phyloP scores from a whole-genome alignment of 805 yeast genomes.

The Ogataea nitratoaversa region DNA sequence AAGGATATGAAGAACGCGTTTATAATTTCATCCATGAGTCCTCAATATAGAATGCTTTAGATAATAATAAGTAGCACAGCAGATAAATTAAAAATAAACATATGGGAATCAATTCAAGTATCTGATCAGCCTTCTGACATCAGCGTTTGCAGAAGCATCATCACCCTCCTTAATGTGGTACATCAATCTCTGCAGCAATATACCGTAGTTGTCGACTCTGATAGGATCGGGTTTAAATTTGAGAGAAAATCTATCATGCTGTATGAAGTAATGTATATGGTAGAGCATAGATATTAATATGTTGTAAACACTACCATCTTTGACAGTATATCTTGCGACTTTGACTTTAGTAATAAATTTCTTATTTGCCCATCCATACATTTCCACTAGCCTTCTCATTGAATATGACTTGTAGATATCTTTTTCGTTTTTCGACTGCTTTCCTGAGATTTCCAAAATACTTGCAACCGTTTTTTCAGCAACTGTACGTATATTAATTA shows the following conservation, averaged over 20 bases:
- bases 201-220: constrained; percentile 24
- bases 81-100: background rate
- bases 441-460: constrained; percentile 26
- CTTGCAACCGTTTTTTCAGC: constrained; percentile 16
- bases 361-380: constrained; percentile 28
- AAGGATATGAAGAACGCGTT: too few relatives aligned
- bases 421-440: constrained; percentile 18
- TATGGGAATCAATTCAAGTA: constrained; percentile 5
- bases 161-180: constrained; percentile 19
- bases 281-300: constrained; percentile 24
- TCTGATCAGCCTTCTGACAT: constrained; percentile 9
- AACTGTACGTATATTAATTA: constrained; percentile 24
- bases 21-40: too few relatives aligned
- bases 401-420: constrained; percentile 27
- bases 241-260: constrained; percentile 20
- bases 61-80: too few relatives aligned
- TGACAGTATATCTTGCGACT: constrained; percentile 17
- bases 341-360: constrained; percentile 23
- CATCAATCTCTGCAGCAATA: constrained; percentile 27
- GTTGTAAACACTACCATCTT: constrained; percentile 21
- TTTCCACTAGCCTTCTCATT: constrained; percentile 27
- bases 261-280: constrained; percentile 25
- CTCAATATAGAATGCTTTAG: too few relatives aligned
- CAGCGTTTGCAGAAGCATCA: constrained; percentile 8
- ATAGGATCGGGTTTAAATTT: constrained; percentile 15